Percentiles rank a stretch among this genome's conserved stretches.
These are phyloP conservation scores for Allium sativum DNA, from an alignment of 106 monocot genomes.

Conservation along the genomic window DNA sequence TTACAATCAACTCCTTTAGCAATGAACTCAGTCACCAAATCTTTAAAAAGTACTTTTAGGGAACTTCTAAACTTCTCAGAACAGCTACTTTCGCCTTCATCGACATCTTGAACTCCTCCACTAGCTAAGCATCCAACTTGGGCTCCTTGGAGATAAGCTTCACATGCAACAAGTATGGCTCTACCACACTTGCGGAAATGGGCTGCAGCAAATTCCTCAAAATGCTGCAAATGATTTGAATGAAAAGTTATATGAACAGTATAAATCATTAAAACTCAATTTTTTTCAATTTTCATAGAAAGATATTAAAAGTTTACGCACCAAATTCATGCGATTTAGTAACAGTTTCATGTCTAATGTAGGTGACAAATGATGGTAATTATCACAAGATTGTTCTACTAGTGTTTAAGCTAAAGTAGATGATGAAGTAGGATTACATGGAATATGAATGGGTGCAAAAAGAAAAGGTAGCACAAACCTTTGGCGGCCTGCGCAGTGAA, in stretches of 20 bases:
- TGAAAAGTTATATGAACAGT: too few relatives aligned
- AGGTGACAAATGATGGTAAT: too few relatives aligned
- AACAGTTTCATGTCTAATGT: too few relatives aligned
- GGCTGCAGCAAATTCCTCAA: conserved; percentile 12
- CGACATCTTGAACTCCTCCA: conserved; percentile 6
- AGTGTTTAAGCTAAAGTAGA: too few relatives aligned
- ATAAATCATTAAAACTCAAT: too few relatives aligned
- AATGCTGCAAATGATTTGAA: conserved; percentile 4
- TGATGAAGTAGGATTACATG: not conserved
- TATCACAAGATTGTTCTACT: too few relatives aligned
- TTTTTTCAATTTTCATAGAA: too few relatives aligned
- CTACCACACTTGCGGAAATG: conserved; percentile 11
- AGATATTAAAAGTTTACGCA: too few relatives aligned
- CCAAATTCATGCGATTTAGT: too few relatives aligned
- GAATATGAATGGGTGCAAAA: not conserved
- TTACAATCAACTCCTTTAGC: conserved; percentile 11
- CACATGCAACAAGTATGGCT: conserved; percentile 12
- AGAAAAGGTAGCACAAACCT: conserved; percentile 11
- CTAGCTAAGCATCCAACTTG: conserved; percentile 10
- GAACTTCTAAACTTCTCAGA: not conserved
- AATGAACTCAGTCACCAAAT: conserved; percentile 8
- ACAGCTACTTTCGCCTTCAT: not conserved
- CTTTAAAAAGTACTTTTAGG: conserved; percentile 5
- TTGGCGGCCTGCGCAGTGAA: conserved; percentile 30
- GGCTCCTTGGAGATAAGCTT: conserved; percentile 10